phyloP scores from a whole-genome alignment of 2,329 filamentous ascomycete species.

The Neofusicoccum laricinum region DNA sequence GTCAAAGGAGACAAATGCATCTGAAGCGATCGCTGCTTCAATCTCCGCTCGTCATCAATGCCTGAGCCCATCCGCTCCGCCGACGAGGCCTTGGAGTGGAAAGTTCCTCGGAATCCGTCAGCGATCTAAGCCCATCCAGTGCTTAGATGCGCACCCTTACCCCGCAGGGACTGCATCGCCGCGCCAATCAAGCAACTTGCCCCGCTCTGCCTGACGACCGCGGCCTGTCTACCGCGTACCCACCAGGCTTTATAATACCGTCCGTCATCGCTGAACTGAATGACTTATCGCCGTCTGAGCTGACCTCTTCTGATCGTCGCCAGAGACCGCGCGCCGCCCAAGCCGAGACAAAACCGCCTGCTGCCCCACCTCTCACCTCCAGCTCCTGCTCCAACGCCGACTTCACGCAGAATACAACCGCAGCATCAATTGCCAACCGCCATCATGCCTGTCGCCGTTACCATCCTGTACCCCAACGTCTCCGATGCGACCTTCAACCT shows the following conservation, averaged over 20 bases:
- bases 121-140: too few species aligned
- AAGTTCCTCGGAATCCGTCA: background rate
- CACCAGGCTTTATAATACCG: background rate
- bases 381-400: background rate
- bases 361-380: background rate
- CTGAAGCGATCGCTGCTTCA: background rate
- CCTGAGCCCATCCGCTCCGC: background rate
- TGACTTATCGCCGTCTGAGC: background rate
- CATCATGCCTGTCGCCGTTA: constrained; percentile 23
- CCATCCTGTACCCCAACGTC: constrained; percentile 18
- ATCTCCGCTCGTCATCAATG: background rate
- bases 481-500: constrained; percentile 36
- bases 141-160: background rate
- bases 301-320: background rate
- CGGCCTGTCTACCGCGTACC: background rate
- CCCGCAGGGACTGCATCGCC: background rate
- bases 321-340: background rate
- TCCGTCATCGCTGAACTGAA: background rate
- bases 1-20: too few species aligned
- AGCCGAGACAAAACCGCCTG: background rate
- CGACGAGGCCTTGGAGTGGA: background rate
- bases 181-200: background rate
- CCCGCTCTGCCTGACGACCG: background rate
- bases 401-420: too few species aligned
- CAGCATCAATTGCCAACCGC: background rate